These are phyloP conservation scores for Mycena epipterygia DNA, from an alignment of 768 basidiomycete species.

Conservation along the genomic window DNA sequence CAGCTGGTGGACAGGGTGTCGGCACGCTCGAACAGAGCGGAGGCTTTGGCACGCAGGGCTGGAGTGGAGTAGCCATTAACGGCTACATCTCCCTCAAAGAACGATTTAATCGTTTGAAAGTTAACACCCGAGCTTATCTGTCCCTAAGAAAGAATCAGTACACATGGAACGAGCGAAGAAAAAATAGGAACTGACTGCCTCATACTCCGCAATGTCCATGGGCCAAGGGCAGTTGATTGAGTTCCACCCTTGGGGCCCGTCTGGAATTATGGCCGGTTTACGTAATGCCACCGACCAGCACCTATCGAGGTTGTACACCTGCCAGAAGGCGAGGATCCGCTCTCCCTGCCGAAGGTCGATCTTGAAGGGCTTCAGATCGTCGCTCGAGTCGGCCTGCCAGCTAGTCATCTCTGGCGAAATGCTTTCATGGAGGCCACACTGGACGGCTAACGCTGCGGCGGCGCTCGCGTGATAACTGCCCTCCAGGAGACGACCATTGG, in stretches of 20 bases:
- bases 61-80: constrained; percentile 71
- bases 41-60: constrained; percentile 80
- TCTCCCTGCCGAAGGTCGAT: constrained; percentile 76
- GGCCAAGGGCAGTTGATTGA: constrained; percentile 85
- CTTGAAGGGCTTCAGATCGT: constrained; percentile 70
- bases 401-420: constrained; percentile 52
- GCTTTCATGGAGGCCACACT: constrained; percentile 75
- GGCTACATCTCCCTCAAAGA: constrained; percentile 71
- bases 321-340: constrained; percentile 85
- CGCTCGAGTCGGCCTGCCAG: constrained; percentile 42
- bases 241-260: constrained; percentile 68
- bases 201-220: constrained; percentile 78
- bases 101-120: constrained; percentile 72
- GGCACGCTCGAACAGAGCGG: constrained; percentile 81
- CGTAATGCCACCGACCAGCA: constrained; percentile 85
- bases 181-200: constrained; percentile 58
- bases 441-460: constrained; percentile 79
- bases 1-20: constrained; percentile 71
- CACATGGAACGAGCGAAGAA: constrained; percentile 5
- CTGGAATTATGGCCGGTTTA: constrained; percentile 75
- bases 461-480: constrained; percentile 84
- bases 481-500: constrained; percentile 83
- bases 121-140: constrained; percentile 64
- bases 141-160: constrained; percentile 58
- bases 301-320: constrained; percentile 84